Percentiles rank a stretch among this genome's conserved stretches.
These are phyloP conservation scores for Heteromeles arbutifolia DNA, from an alignment of 306 rosid genomes.

Conservation along the genomic window DNA sequence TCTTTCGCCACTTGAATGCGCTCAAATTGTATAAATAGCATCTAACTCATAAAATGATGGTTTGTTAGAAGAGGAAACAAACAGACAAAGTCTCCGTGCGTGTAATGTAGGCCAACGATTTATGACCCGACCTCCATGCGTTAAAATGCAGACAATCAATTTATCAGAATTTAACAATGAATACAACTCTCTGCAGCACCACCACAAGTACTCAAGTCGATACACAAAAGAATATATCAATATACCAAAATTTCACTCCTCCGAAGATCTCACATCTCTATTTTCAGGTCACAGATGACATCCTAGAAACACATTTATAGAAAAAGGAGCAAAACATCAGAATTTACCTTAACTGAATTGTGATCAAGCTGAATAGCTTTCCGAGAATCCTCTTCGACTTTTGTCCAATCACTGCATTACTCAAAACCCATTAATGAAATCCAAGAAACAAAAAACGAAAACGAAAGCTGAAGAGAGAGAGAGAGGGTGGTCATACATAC, in stretches of 20 bases:
- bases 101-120: background rate
- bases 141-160: background rate
- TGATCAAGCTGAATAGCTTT: slow-evolving; percentile 72
- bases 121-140: background rate
- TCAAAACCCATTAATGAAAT: background rate
- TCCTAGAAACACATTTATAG: background rate
- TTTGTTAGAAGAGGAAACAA: background rate
- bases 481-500: slow-evolving; percentile 47
- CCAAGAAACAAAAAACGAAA: background rate
- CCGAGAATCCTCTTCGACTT: slow-evolving; percentile 77
- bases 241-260: background rate
- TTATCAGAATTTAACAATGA: background rate
- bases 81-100: background rate
- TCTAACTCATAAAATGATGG: background rate
- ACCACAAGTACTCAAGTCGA: background rate
- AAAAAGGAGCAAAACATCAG: background rate
- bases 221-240: background rate
- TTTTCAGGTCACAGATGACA: background rate
- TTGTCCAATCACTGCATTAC: slow-evolving; percentile 71
- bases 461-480: background rate
- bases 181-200: background rate
- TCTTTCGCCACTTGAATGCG: background rate
- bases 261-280: background rate
- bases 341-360: slow-evolving; percentile 62
- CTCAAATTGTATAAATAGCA: background rate